Evolutionary conservation across 2,329 filamentous ascomycete species (phyloP).

Genomic region (Fusarium sp.): DNA sequence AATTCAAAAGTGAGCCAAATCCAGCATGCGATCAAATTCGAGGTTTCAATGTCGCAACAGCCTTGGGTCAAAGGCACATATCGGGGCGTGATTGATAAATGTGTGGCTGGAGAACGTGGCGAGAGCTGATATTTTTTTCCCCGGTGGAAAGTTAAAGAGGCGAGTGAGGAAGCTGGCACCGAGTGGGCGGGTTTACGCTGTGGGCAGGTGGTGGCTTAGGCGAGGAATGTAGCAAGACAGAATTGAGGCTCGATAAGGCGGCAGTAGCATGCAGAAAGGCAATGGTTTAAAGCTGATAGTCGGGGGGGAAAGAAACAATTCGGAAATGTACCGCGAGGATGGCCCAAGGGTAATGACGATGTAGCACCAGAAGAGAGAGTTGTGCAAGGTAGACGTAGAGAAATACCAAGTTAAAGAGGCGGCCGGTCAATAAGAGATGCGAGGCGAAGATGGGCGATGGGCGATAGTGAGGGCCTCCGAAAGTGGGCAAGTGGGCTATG

Average conservation of each 20-base stretch:
- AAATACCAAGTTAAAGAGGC: slow-evolving; percentile 42
- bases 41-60: slow-evolving; percentile 42
- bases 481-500: slow-evolving; percentile 40
- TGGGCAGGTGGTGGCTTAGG: slow-evolving; percentile 45
- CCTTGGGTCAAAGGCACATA: slow-evolving; percentile 52
- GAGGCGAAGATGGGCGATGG: slow-evolving; percentile 45
- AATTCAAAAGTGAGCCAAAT: slow-evolving; percentile 26
- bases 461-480: slow-evolving; percentile 43
- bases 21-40: slow-evolving; percentile 45
- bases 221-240: slow-evolving; percentile 33
- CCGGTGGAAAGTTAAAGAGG: slow-evolving; percentile 42
- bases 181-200: slow-evolving; percentile 39
- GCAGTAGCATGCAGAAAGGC: slow-evolving; percentile 24
- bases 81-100: slow-evolving; percentile 53
- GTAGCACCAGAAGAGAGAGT: slow-evolving; percentile 37
- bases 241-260: slow-evolving; percentile 44
- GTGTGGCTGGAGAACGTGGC: slow-evolving; percentile 62
- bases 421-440: slow-evolving; percentile 44
- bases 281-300: slow-evolving; percentile 30
- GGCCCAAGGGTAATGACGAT: slow-evolving; percentile 41
- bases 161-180: slow-evolving; percentile 38
- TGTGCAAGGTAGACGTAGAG: slow-evolving; percentile 37
- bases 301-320: slow-evolving; percentile 12
- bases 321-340: slow-evolving; percentile 32
- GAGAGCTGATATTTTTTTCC: slow-evolving; percentile 56